These are phyloP conservation scores for Thielaviopsis populi DNA, from an alignment of 2,329 filamentous ascomycete species.

Conservation along the genomic window DNA sequence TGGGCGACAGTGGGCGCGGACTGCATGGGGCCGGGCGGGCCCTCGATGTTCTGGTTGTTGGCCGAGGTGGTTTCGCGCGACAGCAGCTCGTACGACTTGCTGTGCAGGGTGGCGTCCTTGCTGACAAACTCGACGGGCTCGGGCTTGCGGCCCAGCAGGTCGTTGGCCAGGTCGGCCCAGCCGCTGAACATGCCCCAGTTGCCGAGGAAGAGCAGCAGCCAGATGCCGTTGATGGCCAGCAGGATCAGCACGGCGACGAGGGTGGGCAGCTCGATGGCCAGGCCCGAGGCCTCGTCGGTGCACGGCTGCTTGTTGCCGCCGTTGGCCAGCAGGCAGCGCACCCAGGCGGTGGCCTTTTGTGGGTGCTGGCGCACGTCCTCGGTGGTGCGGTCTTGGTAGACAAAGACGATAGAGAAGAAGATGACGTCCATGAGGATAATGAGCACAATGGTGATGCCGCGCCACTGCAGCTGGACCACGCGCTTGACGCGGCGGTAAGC, in stretches of 20 bases:
- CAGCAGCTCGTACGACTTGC: constrained; percentile 70
- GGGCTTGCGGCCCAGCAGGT: constrained; percentile 36
- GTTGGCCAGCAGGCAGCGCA: constrained; percentile 49
- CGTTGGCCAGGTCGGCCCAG: constrained; percentile 54
- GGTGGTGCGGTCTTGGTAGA: constrained; percentile 67
- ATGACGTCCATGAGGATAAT: constrained; percentile 85
- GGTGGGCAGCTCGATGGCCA: constrained; percentile 62
- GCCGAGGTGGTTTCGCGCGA: constrained; percentile 39
- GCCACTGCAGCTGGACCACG: constrained; percentile 85
- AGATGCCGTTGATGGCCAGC: constrained; percentile 72
- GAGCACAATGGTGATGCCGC: constrained; percentile 76
- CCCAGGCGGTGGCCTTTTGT: constrained; percentile 45
- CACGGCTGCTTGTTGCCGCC: constrained; percentile 52
- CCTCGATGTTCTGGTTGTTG: constrained; percentile 31
- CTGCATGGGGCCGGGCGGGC: constrained; percentile 20
- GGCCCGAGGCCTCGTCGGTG: constrained; percentile 37
- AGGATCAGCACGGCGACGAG: constrained; percentile 71
- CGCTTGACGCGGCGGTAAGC: constrained; percentile 76
- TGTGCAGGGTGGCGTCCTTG: constrained; percentile 59
- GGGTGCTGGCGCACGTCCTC: constrained; percentile 41
- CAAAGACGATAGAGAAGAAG: constrained; percentile 84
- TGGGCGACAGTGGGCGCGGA: background rate
- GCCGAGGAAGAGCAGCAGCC: constrained; percentile 67
- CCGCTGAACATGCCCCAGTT: constrained; percentile 73
- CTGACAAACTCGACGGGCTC: constrained; percentile 64